phyloP scores from a whole-genome alignment of 2,329 filamentous ascomycete species.

The Monilinia vaccinii-corymbosi region DNA sequence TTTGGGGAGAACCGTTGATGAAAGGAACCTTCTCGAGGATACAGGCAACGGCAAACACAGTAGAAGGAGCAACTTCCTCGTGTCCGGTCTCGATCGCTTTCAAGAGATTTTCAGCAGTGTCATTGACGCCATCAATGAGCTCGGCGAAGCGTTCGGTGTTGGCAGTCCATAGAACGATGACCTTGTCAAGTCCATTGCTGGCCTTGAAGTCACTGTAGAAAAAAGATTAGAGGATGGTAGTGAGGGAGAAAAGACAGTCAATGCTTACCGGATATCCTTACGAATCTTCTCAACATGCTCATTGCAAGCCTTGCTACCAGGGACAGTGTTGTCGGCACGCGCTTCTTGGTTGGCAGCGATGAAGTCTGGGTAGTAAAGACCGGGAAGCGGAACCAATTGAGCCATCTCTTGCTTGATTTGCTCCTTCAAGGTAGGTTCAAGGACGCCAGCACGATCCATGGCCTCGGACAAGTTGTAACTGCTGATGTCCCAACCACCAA shows the following conservation, averaged over 20 bases:
- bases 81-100: constrained; percentile 80
- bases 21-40: constrained; percentile 87
- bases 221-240: not conserved
- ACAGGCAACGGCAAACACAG: constrained; percentile 88
- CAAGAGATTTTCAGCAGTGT: constrained; percentile 90
- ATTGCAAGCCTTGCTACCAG: constrained; percentile 73
- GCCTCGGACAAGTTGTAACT: constrained; percentile 77
- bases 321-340: constrained; percentile 82
- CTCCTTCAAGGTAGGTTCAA: constrained; percentile 89
- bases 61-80: constrained; percentile 87
- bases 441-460: constrained; percentile 92
- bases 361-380: constrained; percentile 98
- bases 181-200: constrained; percentile 77
- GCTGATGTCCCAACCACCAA: constrained; percentile 98
- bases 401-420: constrained; percentile 91
- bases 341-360: constrained; percentile 98
- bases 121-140: constrained; percentile 79
- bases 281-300: constrained; percentile 90
- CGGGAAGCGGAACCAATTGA: constrained; percentile 77
- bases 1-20: constrained; percentile 98
- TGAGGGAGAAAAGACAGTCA: no score
- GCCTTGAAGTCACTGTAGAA: constrained; percentile 71
- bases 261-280: constrained; percentile 69
- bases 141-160: constrained; percentile 98
- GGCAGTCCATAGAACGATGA: constrained; percentile 96